Percentiles rank a stretch among this genome's conserved stretches.
These are phyloP conservation scores for Arthrinium puccinioides DNA, from an alignment of 2,329 filamentous ascomycete species.

Conservation along the genomic window DNA sequence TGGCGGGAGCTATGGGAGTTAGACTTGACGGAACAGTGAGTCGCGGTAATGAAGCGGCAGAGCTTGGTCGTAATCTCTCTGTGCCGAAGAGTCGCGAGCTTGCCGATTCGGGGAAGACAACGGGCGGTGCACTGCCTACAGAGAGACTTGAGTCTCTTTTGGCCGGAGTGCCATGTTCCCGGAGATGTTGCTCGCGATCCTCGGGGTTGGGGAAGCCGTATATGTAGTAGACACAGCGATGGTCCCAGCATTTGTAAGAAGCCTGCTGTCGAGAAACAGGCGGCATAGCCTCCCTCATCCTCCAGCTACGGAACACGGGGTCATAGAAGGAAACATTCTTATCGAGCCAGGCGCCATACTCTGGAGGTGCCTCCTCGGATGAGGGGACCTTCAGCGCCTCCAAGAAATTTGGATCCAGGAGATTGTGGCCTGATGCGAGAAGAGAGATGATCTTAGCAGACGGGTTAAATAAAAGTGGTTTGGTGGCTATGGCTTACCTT, in stretches of 20 bases:
- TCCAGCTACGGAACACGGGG: slow-evolving; percentile 34
- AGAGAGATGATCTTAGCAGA: slow-evolving; percentile 1
- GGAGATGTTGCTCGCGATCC: slow-evolving; percentile 44
- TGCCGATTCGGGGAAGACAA: slow-evolving; percentile 27
- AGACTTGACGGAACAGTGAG: slow-evolving; percentile 25
- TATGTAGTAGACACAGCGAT: slow-evolving; percentile 49
- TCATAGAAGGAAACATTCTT: slow-evolving; percentile 43
- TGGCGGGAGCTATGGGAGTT: slow-evolving; percentile 25
- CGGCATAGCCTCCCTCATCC: slow-evolving; percentile 28
- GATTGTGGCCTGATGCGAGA: slow-evolving; percentile 30
- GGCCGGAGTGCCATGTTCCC: slow-evolving; percentile 32
- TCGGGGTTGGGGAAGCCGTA: slow-evolving; percentile 46
- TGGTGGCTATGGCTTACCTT: slow-evolving; percentile 27
- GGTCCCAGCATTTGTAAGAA: slow-evolving; percentile 43
- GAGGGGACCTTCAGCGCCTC: slow-evolving; percentile 28
- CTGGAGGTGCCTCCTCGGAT: slow-evolving; percentile 34
- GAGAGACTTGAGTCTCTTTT: slow-evolving; percentile 41
- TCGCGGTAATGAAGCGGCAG: slow-evolving; percentile 33
- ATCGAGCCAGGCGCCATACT: slow-evolving; percentile 45
- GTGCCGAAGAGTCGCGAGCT: slow-evolving; percentile 18
- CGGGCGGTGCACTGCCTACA: slow-evolving; percentile 27
- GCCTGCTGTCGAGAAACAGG: slow-evolving; percentile 26
- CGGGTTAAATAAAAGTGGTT: neutral
- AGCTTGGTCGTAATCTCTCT: slow-evolving; percentile 27
- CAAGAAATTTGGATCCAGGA: slow-evolving; percentile 31